Base-by-base conservation (phyloP, 2,329 filamentous ascomycete species). In the Alternaria solani region DNA sequence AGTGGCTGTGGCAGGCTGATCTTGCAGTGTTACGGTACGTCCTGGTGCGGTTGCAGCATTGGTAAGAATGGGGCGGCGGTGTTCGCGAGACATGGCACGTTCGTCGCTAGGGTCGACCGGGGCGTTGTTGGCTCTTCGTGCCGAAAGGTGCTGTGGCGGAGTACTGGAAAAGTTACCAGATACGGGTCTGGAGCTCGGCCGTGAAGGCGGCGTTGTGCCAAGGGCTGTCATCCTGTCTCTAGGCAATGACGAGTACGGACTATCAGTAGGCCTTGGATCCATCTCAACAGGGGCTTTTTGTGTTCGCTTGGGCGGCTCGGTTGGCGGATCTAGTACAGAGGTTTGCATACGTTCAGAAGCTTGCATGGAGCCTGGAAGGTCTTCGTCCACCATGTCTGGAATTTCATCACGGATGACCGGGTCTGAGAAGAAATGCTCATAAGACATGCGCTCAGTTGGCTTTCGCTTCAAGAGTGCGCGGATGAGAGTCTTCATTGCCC, bases 401-500 rank as follows among this genome's bases (percentile, higher is more conserved):
- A 97, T 97, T 4, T 89, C 86, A 20, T 85, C 86, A 12, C 86
- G 87, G 53, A 97, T 87, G 30, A 95, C 88, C 30, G 85, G 80
- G 73, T 94, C 89, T 16, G 81, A 83, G 79, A 98, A 98, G 76
- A 97, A 95, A 64, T 90, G 88, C 52, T 92, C 89, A 69, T 97
- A 98, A 57, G 88, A 91, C 76, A 97, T 86, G 59, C 95, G 87
- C 77, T 97, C 92, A 5, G 92, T 88, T 0, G 95, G 93, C 61
- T 89, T 94, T 59, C 92, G 88, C 81, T 94, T 97, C 64, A 99
- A 82, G 16, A 99, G 84, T 39, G 85, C 86, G 43, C 92, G 88
- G 60, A 97, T 93, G 18, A 97, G 82, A 23, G 85, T 84, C 78
- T 96, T 97, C 81, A 97, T 88, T 9, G 91, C 90, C 48, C 89